These are phyloP conservation scores for Pseudonitzschia delicatissima DNA, from an alignment of 108 stramenopile species.

Conservation along the genomic window DNA sequence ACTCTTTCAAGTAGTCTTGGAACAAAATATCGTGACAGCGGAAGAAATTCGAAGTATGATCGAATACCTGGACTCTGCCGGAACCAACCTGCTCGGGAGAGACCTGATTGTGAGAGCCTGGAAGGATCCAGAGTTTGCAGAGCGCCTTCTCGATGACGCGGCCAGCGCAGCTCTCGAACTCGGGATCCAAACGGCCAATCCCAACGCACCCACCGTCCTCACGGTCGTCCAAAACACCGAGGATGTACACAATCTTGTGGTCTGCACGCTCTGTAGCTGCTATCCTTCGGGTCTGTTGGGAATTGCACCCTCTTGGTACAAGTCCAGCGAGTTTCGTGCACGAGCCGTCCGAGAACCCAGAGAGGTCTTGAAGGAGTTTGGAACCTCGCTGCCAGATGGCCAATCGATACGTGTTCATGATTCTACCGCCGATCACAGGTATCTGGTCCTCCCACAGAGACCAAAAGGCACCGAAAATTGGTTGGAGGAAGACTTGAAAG, in stretches of 20 bases:
- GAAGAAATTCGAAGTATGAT: constrained; percentile 39
- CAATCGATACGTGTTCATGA: constrained; percentile 53
- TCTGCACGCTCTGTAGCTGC: constrained; percentile 69
- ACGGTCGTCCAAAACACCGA: constrained; percentile 47
- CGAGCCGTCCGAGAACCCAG: constrained; percentile 70
- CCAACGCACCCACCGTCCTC: constrained; percentile 61
- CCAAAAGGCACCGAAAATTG: constrained; percentile 49
- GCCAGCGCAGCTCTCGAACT: constrained; percentile 50
- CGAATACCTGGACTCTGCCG: constrained; percentile 42
- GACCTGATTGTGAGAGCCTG: constrained; percentile 49
- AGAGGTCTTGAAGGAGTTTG: constrained; percentile 49
- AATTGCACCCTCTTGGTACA: constrained; percentile 67
- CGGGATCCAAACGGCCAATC: constrained; percentile 50
- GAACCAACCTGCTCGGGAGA: constrained; percentile 30
- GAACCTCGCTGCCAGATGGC: constrained; percentile 19
- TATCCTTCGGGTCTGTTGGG: constrained; percentile 58
- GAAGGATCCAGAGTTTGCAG: constrained; percentile 43
- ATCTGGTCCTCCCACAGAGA: constrained; percentile 56
- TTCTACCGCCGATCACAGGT: constrained; percentile 67
- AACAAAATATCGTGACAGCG: constrained; percentile 24
- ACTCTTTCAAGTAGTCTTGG: constrained; percentile 26
- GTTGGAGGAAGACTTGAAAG: constrained; percentile 42
- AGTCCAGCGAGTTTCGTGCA: constrained; percentile 52
- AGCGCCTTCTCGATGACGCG: constrained; percentile 44
- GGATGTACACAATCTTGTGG: constrained; percentile 54